Evolutionary conservation across 1,284 basidiomycete species (phyloP).

Genomic region (Schizopora paradoxa): DNA sequence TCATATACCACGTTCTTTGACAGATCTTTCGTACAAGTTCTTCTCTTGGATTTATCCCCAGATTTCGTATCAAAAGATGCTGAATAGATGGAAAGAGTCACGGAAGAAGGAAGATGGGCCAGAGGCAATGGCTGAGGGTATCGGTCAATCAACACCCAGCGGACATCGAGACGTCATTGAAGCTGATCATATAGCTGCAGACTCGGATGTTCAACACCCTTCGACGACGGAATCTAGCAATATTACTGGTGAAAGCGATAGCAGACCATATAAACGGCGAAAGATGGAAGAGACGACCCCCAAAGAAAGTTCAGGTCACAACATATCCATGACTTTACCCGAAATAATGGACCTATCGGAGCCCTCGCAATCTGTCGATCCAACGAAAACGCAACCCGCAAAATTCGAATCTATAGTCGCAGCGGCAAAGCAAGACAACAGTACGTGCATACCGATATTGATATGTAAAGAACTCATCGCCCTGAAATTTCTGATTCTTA

Average conservation of each 20-base stretch:
- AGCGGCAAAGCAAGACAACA: constrained; percentile 16
- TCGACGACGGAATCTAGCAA: too few relatives aligned
- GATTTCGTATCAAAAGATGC: constrained; percentile 38
- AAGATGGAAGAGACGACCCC: constrained; percentile 5
- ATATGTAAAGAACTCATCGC: background rate
- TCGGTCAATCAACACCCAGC: constrained; percentile 14
- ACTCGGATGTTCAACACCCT: constrained; percentile 1
- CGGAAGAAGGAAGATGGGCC: constrained; percentile 36
- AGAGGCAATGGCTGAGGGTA: constrained; percentile 25
- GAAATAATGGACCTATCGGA: constrained; percentile 14
- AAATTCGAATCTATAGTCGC: constrained; percentile 15
- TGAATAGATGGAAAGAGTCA: constrained; percentile 49
- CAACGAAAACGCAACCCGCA: constrained; percentile 6
- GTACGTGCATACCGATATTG: constrained; percentile 16
- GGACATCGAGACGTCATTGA: constrained; percentile 4
- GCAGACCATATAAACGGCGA: too few relatives aligned
- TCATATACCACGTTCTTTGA: background rate
- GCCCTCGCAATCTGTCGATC: background rate
- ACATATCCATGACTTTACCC: constrained; percentile 17
- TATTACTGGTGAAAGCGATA: too few relatives aligned
- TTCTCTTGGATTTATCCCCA: too few relatives aligned
- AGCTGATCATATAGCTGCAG: background rate
- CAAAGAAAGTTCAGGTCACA: constrained; percentile 1
- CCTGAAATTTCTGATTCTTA: background rate
- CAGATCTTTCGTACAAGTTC: too few relatives aligned